Percentiles rank a stretch among this genome's conserved stretches.
Evolutionary conservation across 257 asterid species (phyloP).

Genomic region (Coffea canephora): DNA sequence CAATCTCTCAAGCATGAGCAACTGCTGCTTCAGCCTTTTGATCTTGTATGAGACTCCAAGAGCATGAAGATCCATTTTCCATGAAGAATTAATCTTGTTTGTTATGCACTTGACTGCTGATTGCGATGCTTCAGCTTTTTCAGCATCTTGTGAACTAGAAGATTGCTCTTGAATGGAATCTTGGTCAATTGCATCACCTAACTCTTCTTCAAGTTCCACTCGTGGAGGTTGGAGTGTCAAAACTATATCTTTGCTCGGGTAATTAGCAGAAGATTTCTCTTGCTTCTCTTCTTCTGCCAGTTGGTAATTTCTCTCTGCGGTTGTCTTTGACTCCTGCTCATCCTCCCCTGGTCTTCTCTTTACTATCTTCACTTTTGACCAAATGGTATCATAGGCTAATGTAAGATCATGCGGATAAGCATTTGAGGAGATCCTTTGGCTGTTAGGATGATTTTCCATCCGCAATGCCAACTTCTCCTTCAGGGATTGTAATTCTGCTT

Average conservation of each 20-base stretch:
- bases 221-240: conserved; percentile 49
- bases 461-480: conserved; percentile 55
- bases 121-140: conserved; percentile 36
- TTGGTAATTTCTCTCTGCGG: conserved; percentile 28
- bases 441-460: conserved; percentile 43
- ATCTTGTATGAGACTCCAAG: conserved; percentile 90
- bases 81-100: conserved; percentile 32
- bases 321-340: conserved; percentile 43
- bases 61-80: conserved; percentile 87
- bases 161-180: conserved; percentile 37
- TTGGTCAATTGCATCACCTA: conserved; percentile 19
- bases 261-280: conserved; percentile 25
- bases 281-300: conserved; percentile 22
- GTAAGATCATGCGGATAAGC: conserved; percentile 35
- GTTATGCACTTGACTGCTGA: conserved; percentile 29
- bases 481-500: conserved; percentile 57
- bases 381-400: conserved; percentile 42
- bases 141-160: conserved; percentile 27
- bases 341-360: conserved; percentile 52
- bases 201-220: conserved; percentile 36
- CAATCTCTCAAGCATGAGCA: conserved; percentile 76
- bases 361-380: conserved; percentile 73
- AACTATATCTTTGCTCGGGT: conserved; percentile 58
- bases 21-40: conserved; percentile 89
- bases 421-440: conserved; percentile 47